A percentile compares a stretch with the other conserved stretches of the same genome.
Evolutionary conservation across 495 filamentous ascomycete species (phyloP).

Genomic region (Mytilinidion resinicola): DNA sequence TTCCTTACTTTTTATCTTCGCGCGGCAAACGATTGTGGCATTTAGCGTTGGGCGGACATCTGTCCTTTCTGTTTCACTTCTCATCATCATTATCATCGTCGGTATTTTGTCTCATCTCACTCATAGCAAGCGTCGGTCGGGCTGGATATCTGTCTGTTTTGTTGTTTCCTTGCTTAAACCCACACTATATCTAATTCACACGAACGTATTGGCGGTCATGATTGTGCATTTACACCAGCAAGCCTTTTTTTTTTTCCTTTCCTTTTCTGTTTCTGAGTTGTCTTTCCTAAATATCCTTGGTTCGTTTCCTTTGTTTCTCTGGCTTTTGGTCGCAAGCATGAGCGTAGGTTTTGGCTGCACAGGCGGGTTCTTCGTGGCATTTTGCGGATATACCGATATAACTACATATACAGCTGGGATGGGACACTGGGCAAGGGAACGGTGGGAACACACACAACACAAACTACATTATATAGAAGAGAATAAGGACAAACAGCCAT

Average conservation of each 20-base stretch:
- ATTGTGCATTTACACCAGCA: conserved; percentile 22
- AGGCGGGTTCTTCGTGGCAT: too few species aligned
- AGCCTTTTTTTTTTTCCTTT: conserved; percentile 1
- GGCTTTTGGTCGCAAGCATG: too few species aligned
- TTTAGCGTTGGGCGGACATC: conserved; percentile 23
- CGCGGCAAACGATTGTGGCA: conserved; percentile 28
- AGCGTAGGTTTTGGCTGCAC: too few species aligned
- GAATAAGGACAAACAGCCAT: background rate
- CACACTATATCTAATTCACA: background rate
- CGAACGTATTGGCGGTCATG: conserved; percentile 20
- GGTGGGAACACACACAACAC: too few species aligned
- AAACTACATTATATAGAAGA: too few species aligned
- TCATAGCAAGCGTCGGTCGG: conserved; percentile 12
- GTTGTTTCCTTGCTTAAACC: conserved; percentile 15
- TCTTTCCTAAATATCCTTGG: background rate
- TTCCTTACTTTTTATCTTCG: conserved; percentile 1
- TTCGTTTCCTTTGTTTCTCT: too few species aligned
- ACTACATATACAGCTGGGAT: too few species aligned
- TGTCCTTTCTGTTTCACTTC: conserved; percentile 8
- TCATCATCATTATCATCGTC: background rate
- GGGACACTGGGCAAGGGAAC: too few species aligned
- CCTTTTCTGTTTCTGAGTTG: background rate
- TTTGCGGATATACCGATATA: too few species aligned
- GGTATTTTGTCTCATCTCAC: conserved; percentile 3
- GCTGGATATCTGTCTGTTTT: conserved; percentile 5